phyloP scores from a whole-genome alignment of 2,329 filamentous ascomycete species.

The Curvularia lunata region DNA sequence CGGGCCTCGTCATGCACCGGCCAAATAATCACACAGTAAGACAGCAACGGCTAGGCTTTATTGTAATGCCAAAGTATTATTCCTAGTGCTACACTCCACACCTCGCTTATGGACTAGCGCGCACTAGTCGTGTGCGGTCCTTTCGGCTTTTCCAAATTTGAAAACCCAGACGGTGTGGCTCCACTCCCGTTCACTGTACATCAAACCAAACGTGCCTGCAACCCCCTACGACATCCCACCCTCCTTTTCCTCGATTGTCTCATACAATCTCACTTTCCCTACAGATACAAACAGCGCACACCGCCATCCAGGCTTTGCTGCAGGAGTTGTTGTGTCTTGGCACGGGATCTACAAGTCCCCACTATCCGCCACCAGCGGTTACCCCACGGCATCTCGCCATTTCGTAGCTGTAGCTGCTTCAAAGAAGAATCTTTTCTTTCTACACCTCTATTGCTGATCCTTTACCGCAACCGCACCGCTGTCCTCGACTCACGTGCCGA shows the following conservation, averaged over 20 bases:
- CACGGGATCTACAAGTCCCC: slow-evolving; percentile 21
- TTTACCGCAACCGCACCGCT: slow-evolving; percentile 6
- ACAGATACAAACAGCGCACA: background rate
- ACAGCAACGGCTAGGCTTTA: background rate
- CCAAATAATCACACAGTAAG: background rate
- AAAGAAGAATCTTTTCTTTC: slow-evolving; percentile 20
- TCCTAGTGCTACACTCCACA: slow-evolving; percentile 10
- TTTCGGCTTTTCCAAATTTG: slow-evolving; percentile 25
- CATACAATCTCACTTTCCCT: background rate
- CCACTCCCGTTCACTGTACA: slow-evolving; percentile 17
- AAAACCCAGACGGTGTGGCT: slow-evolving; percentile 19
- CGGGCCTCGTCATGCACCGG: background rate
- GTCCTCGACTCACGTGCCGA: slow-evolving; percentile 4
- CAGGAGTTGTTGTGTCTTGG: slow-evolving; percentile 21
- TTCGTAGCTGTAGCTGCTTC: slow-evolving; percentile 12
- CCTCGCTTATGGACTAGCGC: slow-evolving; percentile 31
- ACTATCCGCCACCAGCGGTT: slow-evolving; percentile 26
- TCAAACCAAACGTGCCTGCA: slow-evolving; percentile 14
- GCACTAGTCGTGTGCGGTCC: slow-evolving; percentile 25
- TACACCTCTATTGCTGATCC: slow-evolving; percentile 14
- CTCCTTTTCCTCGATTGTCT: background rate
- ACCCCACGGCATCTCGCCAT: slow-evolving; percentile 15
- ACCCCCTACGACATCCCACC: slow-evolving; percentile 2
- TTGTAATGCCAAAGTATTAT: slow-evolving; percentile 3
- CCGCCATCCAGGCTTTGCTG: slow-evolving; percentile 5